These are phyloP conservation scores for Paraglomus occultum DNA, from an alignment of 192 early-diverging fungal genomes.

Conservation along the genomic window DNA sequence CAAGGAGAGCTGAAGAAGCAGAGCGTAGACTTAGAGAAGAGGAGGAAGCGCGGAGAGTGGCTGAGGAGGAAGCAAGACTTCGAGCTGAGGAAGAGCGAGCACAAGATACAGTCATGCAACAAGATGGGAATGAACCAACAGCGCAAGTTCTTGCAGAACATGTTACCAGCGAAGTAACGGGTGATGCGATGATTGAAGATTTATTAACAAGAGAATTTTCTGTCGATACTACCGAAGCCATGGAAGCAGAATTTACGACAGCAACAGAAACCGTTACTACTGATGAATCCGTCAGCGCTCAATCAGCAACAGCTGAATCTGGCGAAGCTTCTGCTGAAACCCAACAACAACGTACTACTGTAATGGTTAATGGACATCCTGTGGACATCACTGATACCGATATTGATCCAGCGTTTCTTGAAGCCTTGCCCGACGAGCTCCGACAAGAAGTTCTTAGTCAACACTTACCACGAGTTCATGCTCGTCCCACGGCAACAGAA, in stretches of 20 bases:
- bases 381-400: constrained; percentile 92
- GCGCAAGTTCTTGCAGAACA: constrained; percentile 17
- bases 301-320: constrained; percentile 27
- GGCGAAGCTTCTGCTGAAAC: constrained; percentile 6
- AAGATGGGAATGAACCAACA: background rate
- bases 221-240: constrained; percentile 23
- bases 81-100: constrained; percentile 34
- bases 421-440: constrained; percentile 92
- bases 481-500: constrained; percentile 32
- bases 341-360: constrained; percentile 42
- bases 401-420: constrained; percentile 91
- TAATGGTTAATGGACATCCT: constrained; percentile 74
- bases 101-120: constrained; percentile 5
- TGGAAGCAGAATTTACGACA: constrained; percentile 20
- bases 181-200: constrained; percentile 36
- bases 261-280: constrained; percentile 18
- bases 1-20: constrained; percentile 37
- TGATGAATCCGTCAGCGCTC: constrained; percentile 33
- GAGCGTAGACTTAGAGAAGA: constrained; percentile 38
- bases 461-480: constrained; percentile 53
- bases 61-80: constrained; percentile 42
- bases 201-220: constrained; percentile 22
- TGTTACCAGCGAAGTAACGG: constrained; percentile 32
- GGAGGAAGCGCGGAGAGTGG: constrained; percentile 41
- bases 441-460: constrained; percentile 89